These are phyloP conservation scores for Acarospora socialis DNA, from an alignment of 2,329 filamentous ascomycete genomes.

Conservation along the genomic window DNA sequence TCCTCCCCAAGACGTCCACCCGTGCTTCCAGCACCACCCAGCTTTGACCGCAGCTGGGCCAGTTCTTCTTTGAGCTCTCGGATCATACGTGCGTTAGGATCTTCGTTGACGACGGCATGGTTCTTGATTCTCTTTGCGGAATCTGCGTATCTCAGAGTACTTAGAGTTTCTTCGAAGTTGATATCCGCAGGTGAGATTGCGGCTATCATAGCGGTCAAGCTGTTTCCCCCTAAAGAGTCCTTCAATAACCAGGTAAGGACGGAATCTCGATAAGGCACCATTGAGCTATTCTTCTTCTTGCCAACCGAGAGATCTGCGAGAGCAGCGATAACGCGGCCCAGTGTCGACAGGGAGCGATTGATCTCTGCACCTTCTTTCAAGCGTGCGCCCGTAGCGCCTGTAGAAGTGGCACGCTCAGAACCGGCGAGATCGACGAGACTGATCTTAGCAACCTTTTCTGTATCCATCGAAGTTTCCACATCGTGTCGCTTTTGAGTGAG, in stretches of 20 bases:
- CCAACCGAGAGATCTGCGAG: conserved; percentile 79
- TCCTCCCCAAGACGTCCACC: conserved; percentile 50
- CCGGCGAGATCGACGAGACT: conserved; percentile 95
- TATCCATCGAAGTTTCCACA: conserved; percentile 85
- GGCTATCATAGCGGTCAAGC: conserved; percentile 99
- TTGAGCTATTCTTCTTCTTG: conserved; percentile 57
- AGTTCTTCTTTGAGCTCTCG: conserved; percentile 93
- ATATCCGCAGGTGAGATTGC: conserved; percentile 97
- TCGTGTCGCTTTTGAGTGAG: conserved; percentile 89
- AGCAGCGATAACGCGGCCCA: conserved; percentile 93
- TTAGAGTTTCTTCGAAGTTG: conserved; percentile 95
- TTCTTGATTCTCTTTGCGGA: conserved; percentile 99
- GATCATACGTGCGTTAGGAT: conserved; percentile 98
- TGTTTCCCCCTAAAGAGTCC: conserved; percentile 93
- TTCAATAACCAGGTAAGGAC: conserved; percentile 93
- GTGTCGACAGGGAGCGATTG: conserved; percentile 87
- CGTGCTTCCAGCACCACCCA: conserved; percentile 37
- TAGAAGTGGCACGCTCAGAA: conserved; percentile 93
- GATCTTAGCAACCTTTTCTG: conserved; percentile 96
- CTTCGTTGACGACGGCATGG: conserved; percentile 96
- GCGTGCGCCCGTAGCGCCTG: conserved; percentile 85
- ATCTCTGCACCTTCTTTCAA: conserved; percentile 97
- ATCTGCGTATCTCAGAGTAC: conserved; percentile 89
- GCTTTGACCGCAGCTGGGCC: conserved; percentile 69
- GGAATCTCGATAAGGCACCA: conserved; percentile 95